Percentiles rank a stretch among this genome's conserved stretches.
phyloP scores from a whole-genome alignment of 441 rosid species.

The Adansonia gregorii region DNA sequence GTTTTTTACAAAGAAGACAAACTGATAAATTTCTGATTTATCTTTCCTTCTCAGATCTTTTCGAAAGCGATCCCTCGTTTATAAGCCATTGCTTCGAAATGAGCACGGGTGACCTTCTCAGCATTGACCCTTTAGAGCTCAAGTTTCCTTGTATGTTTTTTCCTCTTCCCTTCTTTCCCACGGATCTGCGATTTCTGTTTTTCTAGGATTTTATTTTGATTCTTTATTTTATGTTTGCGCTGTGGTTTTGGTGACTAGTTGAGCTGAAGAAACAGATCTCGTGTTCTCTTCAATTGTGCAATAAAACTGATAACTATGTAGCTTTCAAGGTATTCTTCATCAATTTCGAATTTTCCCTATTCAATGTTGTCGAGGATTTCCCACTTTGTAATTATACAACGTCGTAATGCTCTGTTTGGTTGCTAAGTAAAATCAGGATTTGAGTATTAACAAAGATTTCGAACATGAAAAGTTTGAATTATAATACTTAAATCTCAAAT shows the following conservation, averaged over 20 bases:
- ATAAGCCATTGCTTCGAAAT: conserved; percentile 33
- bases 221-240: conserved; percentile 3
- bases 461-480: conserved; percentile 8
- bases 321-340: conserved; percentile 60
- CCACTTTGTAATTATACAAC: neutral
- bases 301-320: conserved; percentile 62
- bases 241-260: conserved; percentile 45
- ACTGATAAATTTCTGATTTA: neutral
- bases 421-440: neutral
- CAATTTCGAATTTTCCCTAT: conserved; percentile 9
- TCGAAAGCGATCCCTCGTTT: conserved; percentile 2
- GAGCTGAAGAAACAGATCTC: conserved; percentile 90
- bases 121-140: conserved; percentile 72
- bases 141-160: conserved; percentile 61
- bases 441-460: neutral
- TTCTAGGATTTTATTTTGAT: neutral
- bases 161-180: neutral
- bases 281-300: conserved; percentile 65
- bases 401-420: conserved; percentile 23
- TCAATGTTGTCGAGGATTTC: neutral
- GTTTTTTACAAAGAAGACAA: neutral
- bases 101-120: conserved; percentile 69
- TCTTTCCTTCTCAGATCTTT: conserved; percentile 19
- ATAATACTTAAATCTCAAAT: neutral
- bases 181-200: conserved; percentile 19